phyloP scores from a whole-genome alignment of 2,329 filamentous ascomycete genomes.

The Ascochyta rabiei region DNA sequence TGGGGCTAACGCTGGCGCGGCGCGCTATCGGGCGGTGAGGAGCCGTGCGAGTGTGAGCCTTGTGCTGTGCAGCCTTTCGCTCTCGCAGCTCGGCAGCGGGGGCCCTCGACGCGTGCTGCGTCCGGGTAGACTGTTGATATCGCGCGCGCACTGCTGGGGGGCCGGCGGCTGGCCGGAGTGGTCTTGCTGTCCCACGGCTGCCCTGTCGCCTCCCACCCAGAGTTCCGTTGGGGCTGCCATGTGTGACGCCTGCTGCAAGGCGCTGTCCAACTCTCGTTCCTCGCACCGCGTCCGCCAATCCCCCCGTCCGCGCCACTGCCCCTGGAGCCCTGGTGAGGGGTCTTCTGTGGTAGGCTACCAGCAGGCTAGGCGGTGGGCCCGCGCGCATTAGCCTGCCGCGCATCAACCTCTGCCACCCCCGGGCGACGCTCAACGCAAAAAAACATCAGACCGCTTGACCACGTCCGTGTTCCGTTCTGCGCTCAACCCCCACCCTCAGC shows the following conservation, averaged over 20 bases:
- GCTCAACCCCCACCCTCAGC: conserved; percentile 17
- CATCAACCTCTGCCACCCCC: conserved; percentile 29
- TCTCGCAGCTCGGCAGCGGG: conserved; percentile 6
- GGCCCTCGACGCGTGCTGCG: not conserved
- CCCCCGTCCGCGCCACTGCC: not conserved
- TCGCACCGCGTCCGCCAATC: not conserved
- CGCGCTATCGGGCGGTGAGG: conserved; percentile 18
- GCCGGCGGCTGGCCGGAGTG: not conserved
- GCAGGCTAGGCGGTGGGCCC: conserved; percentile 1
- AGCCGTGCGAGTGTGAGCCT: conserved; percentile 7
- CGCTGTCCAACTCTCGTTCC: not conserved
- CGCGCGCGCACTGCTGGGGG: not conserved
- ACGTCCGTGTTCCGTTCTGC: not conserved
- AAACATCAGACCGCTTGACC: conserved; percentile 46
- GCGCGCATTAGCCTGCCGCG: conserved; percentile 26
- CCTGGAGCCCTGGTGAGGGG: conserved; percentile 6
- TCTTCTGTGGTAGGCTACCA: not conserved
- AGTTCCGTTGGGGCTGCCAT: not conserved
- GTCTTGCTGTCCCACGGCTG: too few relatives aligned
- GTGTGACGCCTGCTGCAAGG: not conserved
- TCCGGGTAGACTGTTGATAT: conserved; percentile 6
- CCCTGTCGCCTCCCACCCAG: too few relatives aligned
- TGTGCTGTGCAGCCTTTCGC: not conserved
- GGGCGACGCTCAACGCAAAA: conserved; percentile 40
- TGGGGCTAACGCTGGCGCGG: conserved; percentile 15